Percentiles rank a stretch among this genome's conserved stretches.
Evolutionary conservation across 2,329 filamentous ascomycete species (phyloP).

Genomic region (Diplocarpon mali): DNA sequence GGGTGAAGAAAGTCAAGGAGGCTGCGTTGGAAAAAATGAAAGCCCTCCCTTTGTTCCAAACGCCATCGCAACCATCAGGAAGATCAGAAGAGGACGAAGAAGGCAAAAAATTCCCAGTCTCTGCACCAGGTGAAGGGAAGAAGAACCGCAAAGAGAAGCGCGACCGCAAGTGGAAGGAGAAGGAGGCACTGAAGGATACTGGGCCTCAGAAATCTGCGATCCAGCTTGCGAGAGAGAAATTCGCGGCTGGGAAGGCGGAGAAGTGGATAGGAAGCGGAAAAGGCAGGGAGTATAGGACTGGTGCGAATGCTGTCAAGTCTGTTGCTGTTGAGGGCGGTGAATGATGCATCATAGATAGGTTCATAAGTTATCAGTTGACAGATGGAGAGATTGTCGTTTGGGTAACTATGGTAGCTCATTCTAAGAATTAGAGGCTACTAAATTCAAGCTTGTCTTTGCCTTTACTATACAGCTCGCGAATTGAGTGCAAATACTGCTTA

Average conservation of each 20-base stretch:
- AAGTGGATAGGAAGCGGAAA: neutral
- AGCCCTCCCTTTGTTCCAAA: neutral
- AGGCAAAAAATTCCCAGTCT: constrained; percentile 1
- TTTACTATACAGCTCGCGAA: too few species aligned
- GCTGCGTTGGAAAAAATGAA: neutral
- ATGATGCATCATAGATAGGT: neutral
- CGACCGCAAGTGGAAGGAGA: constrained; percentile 7
- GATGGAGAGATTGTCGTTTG: neutral
- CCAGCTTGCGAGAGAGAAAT: constrained; percentile 25
- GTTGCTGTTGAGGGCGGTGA: neutral
- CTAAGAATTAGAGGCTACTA: too few species aligned
- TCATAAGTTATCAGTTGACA: neutral
- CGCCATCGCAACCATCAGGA: neutral
- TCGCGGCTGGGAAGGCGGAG: constrained; percentile 21
- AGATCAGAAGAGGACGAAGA: constrained; percentile 3
- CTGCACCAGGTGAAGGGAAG: neutral
- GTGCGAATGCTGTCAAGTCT: constrained; percentile 8
- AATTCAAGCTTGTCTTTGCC: too few species aligned
- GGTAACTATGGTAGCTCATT: neutral
- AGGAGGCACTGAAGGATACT: neutral
- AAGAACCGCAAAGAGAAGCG: constrained; percentile 3
- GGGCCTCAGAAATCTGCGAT: constrained; percentile 20
- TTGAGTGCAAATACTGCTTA: too few species aligned
- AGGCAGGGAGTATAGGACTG: constrained; percentile 9
- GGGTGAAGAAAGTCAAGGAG: constrained; percentile 47